Percentiles rank a stretch among this genome's conserved stretches.
Conservation (phyloP, 169 alveolate genomes). For the Theileria parva region DNA sequence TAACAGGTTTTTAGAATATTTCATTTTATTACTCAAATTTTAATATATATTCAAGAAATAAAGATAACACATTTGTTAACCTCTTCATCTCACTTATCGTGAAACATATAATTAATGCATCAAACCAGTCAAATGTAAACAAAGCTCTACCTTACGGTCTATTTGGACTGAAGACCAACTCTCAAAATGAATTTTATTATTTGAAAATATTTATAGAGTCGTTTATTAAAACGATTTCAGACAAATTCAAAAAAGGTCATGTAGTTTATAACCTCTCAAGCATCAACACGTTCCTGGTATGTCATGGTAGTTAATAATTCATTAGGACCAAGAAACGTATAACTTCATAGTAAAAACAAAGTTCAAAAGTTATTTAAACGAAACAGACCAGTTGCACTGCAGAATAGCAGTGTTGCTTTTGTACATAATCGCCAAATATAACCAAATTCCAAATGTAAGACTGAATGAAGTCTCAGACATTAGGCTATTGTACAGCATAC, state of each 20-base stretch:
- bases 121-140: background rate
- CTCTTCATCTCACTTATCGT: conserved; percentile 1
- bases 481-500: conserved; percentile 48
- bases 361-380: background rate
- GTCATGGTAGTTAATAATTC: background rate
- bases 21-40: conserved; percentile 10
- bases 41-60: background rate
- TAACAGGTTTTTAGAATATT: background rate
- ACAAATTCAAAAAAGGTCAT: background rate
- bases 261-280: background rate
- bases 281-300: conserved; percentile 4
- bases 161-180: background rate
- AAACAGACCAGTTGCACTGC: conserved; percentile 28
- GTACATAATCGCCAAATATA: conserved; percentile 37
- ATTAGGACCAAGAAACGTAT: conserved; percentile 25
- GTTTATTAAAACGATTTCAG: background rate
- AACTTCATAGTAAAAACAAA: conserved; percentile 24
- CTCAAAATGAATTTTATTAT: background rate
- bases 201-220: conserved; percentile 6
- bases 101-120: background rate
- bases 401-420: conserved; percentile 39
- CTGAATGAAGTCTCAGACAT: conserved; percentile 29
- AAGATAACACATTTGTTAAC: background rate
- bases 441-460: conserved; percentile 47
- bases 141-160: background rate